These are phyloP conservation scores for Coemansia sp. DNA, from an alignment of 192 early-diverging fungal species.

Conservation along the genomic window DNA sequence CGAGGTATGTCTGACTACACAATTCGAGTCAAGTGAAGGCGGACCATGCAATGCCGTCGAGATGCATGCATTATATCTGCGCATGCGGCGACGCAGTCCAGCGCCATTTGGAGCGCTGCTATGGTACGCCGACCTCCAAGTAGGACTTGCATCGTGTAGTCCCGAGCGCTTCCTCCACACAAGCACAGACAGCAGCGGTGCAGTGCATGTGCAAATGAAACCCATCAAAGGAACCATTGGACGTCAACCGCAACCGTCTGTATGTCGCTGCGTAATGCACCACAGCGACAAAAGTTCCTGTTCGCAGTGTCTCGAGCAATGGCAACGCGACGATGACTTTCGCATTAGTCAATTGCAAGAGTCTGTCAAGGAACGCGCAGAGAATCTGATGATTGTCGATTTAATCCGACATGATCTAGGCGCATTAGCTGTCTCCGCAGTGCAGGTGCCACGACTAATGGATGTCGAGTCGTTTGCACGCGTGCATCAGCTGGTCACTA, in stretches of 20 bases:
- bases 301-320: constrained; percentile 2
- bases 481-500: constrained; percentile 92
- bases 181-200: neutral
- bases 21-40: constrained; percentile 53
- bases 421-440: constrained; percentile 64
- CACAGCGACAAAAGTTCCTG: neutral
- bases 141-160: constrained; percentile 58
- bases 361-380: constrained; percentile 88
- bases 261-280: neutral
- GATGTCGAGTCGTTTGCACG: constrained; percentile 84
- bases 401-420: constrained; percentile 92
- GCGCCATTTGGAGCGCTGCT: constrained; percentile 85
- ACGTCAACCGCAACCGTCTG: constrained; percentile 5
- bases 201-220: constrained; percentile 77
- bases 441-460: constrained; percentile 83
- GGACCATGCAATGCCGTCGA: neutral
- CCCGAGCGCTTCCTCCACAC: constrained; percentile 83
- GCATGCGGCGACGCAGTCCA: constrained; percentile 72
- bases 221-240: constrained; percentile 88
- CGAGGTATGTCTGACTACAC: constrained; percentile 90
- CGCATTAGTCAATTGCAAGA: constrained; percentile 48
- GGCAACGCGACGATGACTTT: constrained; percentile 19
- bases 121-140: constrained; percentile 41
- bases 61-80: constrained; percentile 14
- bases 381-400: constrained; percentile 99